Evolutionary conservation across 2,329 filamentous ascomycete genomes (phyloP).

Genomic region (Penicillium polonicum): DNA sequence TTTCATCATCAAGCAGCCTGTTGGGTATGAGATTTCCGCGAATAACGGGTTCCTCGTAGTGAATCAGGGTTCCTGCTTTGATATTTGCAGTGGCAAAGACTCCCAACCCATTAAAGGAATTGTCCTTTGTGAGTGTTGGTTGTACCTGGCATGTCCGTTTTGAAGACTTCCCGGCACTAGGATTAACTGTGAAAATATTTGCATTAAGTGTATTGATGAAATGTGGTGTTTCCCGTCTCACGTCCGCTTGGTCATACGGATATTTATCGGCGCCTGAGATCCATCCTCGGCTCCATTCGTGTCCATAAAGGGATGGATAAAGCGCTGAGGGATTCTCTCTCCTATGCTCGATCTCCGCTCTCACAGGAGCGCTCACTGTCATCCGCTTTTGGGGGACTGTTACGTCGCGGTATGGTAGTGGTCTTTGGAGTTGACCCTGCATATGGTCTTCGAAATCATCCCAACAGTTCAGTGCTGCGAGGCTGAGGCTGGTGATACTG

Average conservation of each 20-base stretch:
- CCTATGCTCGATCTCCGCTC: not conserved
- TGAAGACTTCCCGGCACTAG: not conserved
- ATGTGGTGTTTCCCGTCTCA: constrained; percentile 14
- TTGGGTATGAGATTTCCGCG: constrained; percentile 31
- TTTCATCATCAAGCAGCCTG: constrained; percentile 5
- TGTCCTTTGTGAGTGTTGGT: not conserved
- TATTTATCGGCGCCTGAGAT: constrained; percentile 21
- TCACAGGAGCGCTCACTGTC: constrained; percentile 6
- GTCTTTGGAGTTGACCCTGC: constrained; percentile 21
- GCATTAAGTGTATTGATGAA: constrained; percentile 26
- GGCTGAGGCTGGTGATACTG: constrained; percentile 33
- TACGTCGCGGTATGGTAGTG: constrained; percentile 24
- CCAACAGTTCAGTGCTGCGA: constrained; percentile 33
- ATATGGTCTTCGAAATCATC: constrained; percentile 25
- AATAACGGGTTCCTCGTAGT: constrained; percentile 37
- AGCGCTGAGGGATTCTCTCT: not conserved
- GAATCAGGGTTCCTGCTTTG: constrained; percentile 25
- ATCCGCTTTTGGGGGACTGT: constrained; percentile 22
- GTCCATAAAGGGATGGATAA: constrained; percentile 22
- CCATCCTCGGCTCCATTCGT: constrained; percentile 27
- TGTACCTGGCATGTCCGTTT: constrained; percentile 8
- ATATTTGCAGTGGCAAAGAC: constrained; percentile 34
- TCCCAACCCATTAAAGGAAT: constrained; percentile 13
- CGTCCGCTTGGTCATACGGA: constrained; percentile 30
- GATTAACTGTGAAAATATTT: constrained; percentile 20